These are phyloP conservation scores for Codiaeum variegatum DNA, from an alignment of 441 rosid species.

Conservation along the genomic window DNA sequence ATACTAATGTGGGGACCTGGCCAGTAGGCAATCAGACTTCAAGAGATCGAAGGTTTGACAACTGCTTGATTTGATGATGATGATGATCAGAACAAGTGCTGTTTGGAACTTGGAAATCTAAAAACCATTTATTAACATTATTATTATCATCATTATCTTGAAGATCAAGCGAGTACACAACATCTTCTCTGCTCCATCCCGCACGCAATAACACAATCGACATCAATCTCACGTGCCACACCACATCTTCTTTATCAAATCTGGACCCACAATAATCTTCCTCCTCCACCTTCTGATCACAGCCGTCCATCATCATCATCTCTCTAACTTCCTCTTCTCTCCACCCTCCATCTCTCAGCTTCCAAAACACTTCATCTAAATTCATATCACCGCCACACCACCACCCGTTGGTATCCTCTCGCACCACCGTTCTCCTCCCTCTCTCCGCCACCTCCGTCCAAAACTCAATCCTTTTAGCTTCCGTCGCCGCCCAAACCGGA, in stretches of 20 bases:
- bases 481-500: conserved; percentile 57
- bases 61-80: conserved; percentile 15
- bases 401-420: conserved; percentile 40
- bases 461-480: conserved; percentile 47
- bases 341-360: conserved; percentile 81
- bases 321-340: conserved; percentile 69
- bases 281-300: conserved; percentile 12
- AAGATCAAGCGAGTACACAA: conserved; percentile 47
- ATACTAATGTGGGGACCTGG: not conserved
- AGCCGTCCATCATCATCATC: conserved; percentile 60
- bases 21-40: conserved; percentile 2
- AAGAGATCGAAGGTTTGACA: conserved; percentile 16
- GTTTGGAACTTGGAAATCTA: conserved; percentile 11
- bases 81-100: conserved; percentile 16
- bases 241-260: conserved; percentile 22
- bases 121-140: not conserved
- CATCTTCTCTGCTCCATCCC: conserved; percentile 61
- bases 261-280: conserved; percentile 9
- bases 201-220: conserved; percentile 36
- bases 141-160: conserved; percentile 12
- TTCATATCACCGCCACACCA: conserved; percentile 32
- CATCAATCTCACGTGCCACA: conserved; percentile 24
- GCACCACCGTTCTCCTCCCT: conserved; percentile 38
- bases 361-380: conserved; percentile 62
- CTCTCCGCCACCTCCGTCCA: conserved; percentile 76